Percentiles rank a stretch among this genome's conserved stretches.
Evolutionary conservation across 805 yeast species (phyloP).

Genomic region (Saccharomyces jurei): DNA sequence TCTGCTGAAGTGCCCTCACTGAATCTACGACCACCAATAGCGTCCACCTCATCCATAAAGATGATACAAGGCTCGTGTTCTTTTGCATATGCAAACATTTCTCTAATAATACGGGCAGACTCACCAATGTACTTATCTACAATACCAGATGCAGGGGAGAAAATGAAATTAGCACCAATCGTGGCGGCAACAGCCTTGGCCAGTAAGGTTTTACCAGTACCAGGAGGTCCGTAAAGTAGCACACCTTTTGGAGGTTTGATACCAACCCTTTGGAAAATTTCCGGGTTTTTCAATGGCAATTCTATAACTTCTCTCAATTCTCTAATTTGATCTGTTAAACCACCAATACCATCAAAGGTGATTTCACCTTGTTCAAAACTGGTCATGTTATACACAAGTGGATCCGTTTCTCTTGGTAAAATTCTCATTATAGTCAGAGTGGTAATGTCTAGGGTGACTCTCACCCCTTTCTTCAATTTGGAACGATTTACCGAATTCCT

Average conservation of each 20-base stretch:
- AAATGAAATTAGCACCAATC: conserved; percentile 94
- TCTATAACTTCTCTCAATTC: conserved; percentile 97
- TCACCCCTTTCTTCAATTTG: conserved; percentile 79
- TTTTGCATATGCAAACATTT: conserved; percentile 95
- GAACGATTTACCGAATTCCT: conserved; percentile 84
- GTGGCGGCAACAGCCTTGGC: conserved; percentile 99
- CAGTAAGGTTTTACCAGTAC: conserved; percentile 91
- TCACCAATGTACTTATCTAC: conserved; percentile 98
- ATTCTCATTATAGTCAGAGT: conserved; percentile 96
- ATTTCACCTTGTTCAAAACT: conserved; percentile 96
- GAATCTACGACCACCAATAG: conserved; percentile 96
- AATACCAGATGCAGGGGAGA: conserved; percentile 96
- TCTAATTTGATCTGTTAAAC: conserved; percentile 88
- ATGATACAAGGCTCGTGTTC: conserved; percentile 98
- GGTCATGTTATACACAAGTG: conserved; percentile 96
- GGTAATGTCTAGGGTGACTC: conserved; percentile 96
- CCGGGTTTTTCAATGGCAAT: conserved; percentile 93
- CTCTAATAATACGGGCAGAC: conserved; percentile 91
- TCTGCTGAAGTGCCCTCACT: conserved; percentile 98
- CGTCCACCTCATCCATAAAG: conserved; percentile 97
- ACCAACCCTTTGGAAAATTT: conserved; percentile 89
- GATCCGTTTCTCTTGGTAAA: conserved; percentile 96
- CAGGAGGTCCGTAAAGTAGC: conserved; percentile 94
- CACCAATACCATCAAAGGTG: conserved; percentile 92
- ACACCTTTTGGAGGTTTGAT: conserved; percentile 99